Percentiles rank a stretch among this genome's conserved stretches.
These are phyloP conservation scores for Solanum chilense DNA, from an alignment of 257 asterid genomes.

Conservation along the genomic window DNA sequence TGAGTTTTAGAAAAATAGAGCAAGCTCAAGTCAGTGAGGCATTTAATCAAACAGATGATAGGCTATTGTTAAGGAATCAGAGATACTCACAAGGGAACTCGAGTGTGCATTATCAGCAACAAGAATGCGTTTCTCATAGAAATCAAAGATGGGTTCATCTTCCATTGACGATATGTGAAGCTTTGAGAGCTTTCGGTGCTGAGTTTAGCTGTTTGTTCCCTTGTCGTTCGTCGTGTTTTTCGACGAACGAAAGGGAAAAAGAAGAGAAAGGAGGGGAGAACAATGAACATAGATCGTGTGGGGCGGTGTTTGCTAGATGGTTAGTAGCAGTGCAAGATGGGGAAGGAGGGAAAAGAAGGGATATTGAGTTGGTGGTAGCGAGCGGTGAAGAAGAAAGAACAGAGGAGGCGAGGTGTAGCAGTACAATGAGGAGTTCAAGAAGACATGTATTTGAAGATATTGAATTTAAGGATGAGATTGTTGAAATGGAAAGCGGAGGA, in stretches of 20 bases:
- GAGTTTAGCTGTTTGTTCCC: conserved; percentile 86
- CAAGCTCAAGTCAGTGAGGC: conserved; percentile 13
- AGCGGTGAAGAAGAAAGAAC: conserved; percentile 42
- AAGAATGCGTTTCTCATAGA: conserved; percentile 47
- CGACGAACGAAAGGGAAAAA: conserved; percentile 27
- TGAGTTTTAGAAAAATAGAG: conserved; percentile 47
- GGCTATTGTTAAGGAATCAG: conserved; percentile 3
- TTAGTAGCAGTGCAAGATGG: conserved; percentile 64
- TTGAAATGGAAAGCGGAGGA: conserved; percentile 29
- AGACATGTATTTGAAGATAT: conserved; percentile 87
- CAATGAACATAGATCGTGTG: conserved; percentile 43
- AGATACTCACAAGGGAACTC: conserved; percentile 14
- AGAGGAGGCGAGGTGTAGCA: conserved; percentile 2
- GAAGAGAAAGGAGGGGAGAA: conserved; percentile 14
- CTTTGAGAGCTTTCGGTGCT: conserved; percentile 50
- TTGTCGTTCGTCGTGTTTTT: conserved; percentile 57
- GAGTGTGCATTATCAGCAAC: conserved; percentile 35
- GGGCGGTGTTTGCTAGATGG: conserved; percentile 74
- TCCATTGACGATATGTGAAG: conserved; percentile 84
- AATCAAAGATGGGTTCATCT: conserved; percentile 90
- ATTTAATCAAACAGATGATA: conserved; percentile 6
- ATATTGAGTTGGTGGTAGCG: conserved; percentile 80
- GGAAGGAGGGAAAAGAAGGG: conserved; percentile 54
- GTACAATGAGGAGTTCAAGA: conserved; percentile 37
- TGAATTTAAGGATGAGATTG: conserved; percentile 50